Evolutionary conservation across 2,329 filamentous ascomycete genomes (phyloP), one percentile per base, ranked within the genome.

Genomic region (Fusarium oligoseptatum): DNA sequence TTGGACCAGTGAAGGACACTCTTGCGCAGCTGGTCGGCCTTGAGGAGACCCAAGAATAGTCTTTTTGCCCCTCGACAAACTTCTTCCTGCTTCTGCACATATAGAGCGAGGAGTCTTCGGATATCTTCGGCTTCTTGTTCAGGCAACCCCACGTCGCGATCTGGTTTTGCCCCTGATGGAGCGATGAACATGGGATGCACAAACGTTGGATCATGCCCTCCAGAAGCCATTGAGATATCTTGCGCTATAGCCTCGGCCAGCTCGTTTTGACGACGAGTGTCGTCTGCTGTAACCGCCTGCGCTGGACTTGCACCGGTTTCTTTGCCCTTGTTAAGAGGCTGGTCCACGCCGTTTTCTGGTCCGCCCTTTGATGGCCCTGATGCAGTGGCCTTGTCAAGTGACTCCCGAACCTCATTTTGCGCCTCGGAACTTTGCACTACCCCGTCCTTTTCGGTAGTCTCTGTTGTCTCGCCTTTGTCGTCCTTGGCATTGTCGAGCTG

Each of bases 81-180:
- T 81, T 97, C 94, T 78, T 97, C 94, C 80, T 97, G 94, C 82
- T 96, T 96, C 78, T 96, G 94, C 29, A 96, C 91, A 80, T 94
- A 96, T 12, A 94, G 85, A 74, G 94, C 89, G 58, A 97, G 86
- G 20, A 95, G 83, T 67, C 92, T 89, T 68, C 94, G 91, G 50
- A 94, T 91, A 69, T 97, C 93, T 74, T 95, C 93, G 1, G 94
- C 94, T 83, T 97, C 94, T 29, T 86, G 83, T 20, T 91, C 87
- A 1, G 94, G 93, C 3, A 97, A 88, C 2, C 92, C 92, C 43
- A 94, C 85, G 79, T 95, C 91, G 65, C 92, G 88, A 80, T 95
- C 92, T 3, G 92, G 88, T 64, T 88, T 87, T 27, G 90, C 89
- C 36, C 89, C 85, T 29, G 84, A 80, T 0, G 94, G 92, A 39